A percentile compares a stretch with the other conserved stretches of the same genome.
Evolutionary conservation across 345 rosid species (phyloP).

Genomic region (Brassica napus): Da-Ae NC_063446.1:39506001-39506500

Average conservation of each 20-base stretch:
- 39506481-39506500: constrained; percentile 92
- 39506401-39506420: constrained; percentile 55
- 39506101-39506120: constrained; percentile 52
- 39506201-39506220: constrained; percentile 89
- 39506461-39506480: constrained; percentile 81
- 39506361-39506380: not conserved
- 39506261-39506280: constrained; percentile 59
- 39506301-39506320: constrained; percentile 73
- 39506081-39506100: not conserved
- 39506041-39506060: not conserved
- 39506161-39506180: constrained; percentile 60
- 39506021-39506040: constrained; percentile 83
- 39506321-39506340: constrained; percentile 63
- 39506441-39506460: constrained; percentile 63
- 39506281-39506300: constrained; percentile 64
- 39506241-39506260: constrained; percentile 64
- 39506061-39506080: not conserved
- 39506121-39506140: constrained; percentile 85
- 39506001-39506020: constrained; percentile 88
- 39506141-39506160: constrained; percentile 76
- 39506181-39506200: constrained; percentile 74
- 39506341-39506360: constrained; percentile 1
- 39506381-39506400: not conserved
- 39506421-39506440: constrained; percentile 70
- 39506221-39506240: constrained; percentile 77